Base-by-base conservation (phyloP, 352 stramenopile genomes). In the Pythium phragmiticola region DNA sequence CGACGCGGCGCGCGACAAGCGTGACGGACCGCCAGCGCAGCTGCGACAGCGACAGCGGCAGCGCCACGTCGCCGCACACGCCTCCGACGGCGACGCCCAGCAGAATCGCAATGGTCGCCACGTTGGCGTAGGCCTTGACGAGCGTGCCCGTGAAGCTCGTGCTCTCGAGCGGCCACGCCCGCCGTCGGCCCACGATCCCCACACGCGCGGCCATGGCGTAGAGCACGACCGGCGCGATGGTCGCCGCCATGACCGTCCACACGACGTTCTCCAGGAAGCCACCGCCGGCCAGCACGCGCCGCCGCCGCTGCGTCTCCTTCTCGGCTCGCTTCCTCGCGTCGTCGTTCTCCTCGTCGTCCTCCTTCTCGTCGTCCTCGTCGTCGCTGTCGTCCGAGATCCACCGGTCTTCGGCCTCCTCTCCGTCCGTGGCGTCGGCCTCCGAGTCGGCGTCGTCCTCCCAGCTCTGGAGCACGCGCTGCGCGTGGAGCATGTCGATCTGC, bases 401-500 rank as follows among this genome's bases (percentile, higher is more conserved):
- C 12, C 57, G 64, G 45, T 69, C 61, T 33, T 65, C 61, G 41
- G n/a, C 43, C n/a, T 67, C 57, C 28, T 67, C 61, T 21, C 23
- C 43, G 11, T 57, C 34, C 13, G 36, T 52, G 4, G 28, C 56
- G 19, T 79, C 71, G 19, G 73, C 63, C 14, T 87, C 70, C 56
- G 70, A 74, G 56, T 73, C 70, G 34, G 55, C 46, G 41, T 70
- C 66, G 58, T 76, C 57, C 37, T 88, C 78, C 82, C 81, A 92
- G 36, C 71, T 60, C 46, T 80, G 69, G 50, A 78, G 70, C 48
- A 72, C 60, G 59, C 78, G 70, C 50, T 74, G 69, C 41, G 78
- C 75, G 60, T 88, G 60, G 57, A 89, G 71, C 28, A 82, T 82
- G 60, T 91, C 84, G 61, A 94, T 90, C 77, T 92, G 76, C 72